Percentiles rank a stretch among this genome's conserved stretches.
phyloP scores from a whole-genome alignment of 148 eudicot species.

The Vaccinium corymbosum region DNA sequence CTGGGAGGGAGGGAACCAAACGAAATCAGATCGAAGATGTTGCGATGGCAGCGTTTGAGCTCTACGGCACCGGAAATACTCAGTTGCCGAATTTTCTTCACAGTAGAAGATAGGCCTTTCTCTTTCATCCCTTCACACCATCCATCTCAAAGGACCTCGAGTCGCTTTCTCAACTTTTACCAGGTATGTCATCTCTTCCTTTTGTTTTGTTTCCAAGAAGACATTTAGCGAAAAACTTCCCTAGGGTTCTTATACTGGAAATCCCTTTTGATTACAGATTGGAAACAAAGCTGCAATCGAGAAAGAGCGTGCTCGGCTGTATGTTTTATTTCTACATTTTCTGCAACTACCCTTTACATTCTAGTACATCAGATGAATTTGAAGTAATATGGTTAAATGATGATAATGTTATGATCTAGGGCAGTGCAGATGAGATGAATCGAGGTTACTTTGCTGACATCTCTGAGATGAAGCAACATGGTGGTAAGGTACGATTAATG shows the following conservation, averaged over 20 bases:
- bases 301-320: conserved; percentile 94
- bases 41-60: conserved; percentile 36
- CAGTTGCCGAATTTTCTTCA: conserved; percentile 6
- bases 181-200: conserved; percentile 40
- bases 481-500: conserved; percentile 67
- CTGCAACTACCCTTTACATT: neutral
- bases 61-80: conserved; percentile 26
- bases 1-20: neutral
- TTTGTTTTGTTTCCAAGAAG: neutral
- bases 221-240: neutral
- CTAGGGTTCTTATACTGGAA: neutral
- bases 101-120: conserved; percentile 22
- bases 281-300: conserved; percentile 78
- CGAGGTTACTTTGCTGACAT: conserved; percentile 94
- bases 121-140: conserved; percentile 27
- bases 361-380: conserved; percentile 7
- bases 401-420: conserved; percentile 40
- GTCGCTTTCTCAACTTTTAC: conserved; percentile 75
- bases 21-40: conserved; percentile 36
- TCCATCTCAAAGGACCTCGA: conserved; percentile 39
- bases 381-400: conserved; percentile 16
- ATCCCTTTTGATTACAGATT: conserved; percentile 41
- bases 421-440: conserved; percentile 98
- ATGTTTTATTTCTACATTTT: conserved; percentile 23
- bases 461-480: conserved; percentile 73